Evolutionary conservation across 2,329 filamentous ascomycete genomes (phyloP), one percentile per base, ranked within the genome.

Genomic region (Fusarium sp.): DNA sequence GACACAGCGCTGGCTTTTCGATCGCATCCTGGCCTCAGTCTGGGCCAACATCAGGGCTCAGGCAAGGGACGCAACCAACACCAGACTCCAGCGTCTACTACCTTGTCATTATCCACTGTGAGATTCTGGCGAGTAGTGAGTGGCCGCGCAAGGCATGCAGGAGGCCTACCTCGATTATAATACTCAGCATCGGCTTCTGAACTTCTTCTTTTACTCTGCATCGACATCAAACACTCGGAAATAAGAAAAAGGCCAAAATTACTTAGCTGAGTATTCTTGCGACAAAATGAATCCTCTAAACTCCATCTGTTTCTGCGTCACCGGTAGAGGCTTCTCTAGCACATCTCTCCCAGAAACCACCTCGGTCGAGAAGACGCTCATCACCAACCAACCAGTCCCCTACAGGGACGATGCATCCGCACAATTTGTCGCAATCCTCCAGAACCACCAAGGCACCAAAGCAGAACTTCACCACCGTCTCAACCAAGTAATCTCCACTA

Each of bases 401-500:
- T 66, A 65, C 48, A 48, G 55, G 0, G 57, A 68, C 35, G 39
- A 65, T 6, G 57, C 63, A 13, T 63, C 50, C 0, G 46, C 15
- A 2, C 60, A 67, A 19, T 63, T 66, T 9, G 47, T 66, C 10
- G 9, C 49, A 4, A 65, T 56, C 1, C 49, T 67, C 0, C 53
- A 48, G 11, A 65, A 47, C 0, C 53, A 65, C n/a, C 8, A 48
- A 0, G 44, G 41, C 0, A 27, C 37, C 1, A 29, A 23, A 1
- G 17, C 32, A 8, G 54, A 58, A 2, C 61, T 66, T 0, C 56
- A 66, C 0, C 5, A 29, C 1, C 52, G 48, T 4, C 46, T 70
- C 0, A 25, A 61, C 9, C 36, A 62, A 11, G 51, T 63, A 1
- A 37, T 61, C 9, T 66, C 61, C 3, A 25, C 43, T 1, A 49